A percentile compares a stretch with the other conserved stretches of the same genome.
These are phyloP conservation scores for Astragalus glycyphyllos DNA, from an alignment of 306 rosid species.

Conservation along the genomic window DNA sequence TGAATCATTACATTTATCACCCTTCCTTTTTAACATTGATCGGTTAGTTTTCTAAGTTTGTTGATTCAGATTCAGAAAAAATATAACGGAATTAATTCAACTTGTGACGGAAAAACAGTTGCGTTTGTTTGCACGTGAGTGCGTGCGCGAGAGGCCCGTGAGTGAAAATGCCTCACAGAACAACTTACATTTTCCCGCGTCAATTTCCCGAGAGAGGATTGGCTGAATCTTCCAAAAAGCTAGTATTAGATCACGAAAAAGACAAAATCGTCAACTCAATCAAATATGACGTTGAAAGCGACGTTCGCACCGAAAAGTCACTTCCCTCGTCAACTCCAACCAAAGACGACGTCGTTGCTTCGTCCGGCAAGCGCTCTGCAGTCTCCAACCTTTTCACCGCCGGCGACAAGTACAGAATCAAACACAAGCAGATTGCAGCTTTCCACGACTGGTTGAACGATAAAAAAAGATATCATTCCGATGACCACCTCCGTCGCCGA, in stretches of 20 bases:
- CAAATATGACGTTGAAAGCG: conserved; percentile 53
- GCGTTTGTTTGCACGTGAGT: conserved; percentile 44
- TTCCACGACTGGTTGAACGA: conserved; percentile 71
- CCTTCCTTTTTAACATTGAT: not conserved
- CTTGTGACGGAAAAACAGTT: conserved; percentile 27
- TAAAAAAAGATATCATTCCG: conserved; percentile 52
- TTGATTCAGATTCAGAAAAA: not conserved
- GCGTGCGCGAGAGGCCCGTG: conserved; percentile 47
- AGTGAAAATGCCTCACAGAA: conserved; percentile 82
- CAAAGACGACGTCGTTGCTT: conserved; percentile 42
- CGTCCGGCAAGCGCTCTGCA: conserved; percentile 48
- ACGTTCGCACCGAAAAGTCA: conserved; percentile 38
- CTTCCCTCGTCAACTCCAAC: conserved; percentile 13
- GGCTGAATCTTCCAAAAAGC: conserved; percentile 65
- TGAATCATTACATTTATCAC: not conserved
- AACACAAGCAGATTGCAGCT: conserved; percentile 55
- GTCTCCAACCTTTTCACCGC: conserved; percentile 58
- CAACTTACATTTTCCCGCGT: conserved; percentile 97
- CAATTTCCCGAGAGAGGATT: conserved; percentile 77
- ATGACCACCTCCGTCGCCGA: conserved; percentile 43
- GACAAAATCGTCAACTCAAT: conserved; percentile 46
- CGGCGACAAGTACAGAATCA: conserved; percentile 42
- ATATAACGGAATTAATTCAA: conserved; percentile 5
- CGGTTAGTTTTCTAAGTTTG: not conserved
- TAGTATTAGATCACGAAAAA: conserved; percentile 62